A percentile compares a stretch with the other conserved stretches of the same genome.
Conservation (phyloP, 176 grass and related monocot genomes). For the Musa schizocarpa region DNA sequence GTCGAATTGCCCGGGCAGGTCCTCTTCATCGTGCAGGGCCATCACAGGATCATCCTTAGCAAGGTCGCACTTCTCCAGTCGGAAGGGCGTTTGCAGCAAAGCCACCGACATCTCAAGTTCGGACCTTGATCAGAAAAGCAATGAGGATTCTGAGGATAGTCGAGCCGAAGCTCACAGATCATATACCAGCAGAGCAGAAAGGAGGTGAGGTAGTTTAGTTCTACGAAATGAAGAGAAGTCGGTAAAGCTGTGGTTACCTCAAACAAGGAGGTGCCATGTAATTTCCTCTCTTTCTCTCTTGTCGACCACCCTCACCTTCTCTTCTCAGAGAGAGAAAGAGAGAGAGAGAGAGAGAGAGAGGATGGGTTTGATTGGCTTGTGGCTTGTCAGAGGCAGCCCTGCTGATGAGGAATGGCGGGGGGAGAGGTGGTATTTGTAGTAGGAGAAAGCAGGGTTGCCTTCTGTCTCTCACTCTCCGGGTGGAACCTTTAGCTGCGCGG, state of each 20-base stretch:
- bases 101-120: conserved; percentile 42
- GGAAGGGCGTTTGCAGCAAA: conserved; percentile 26
- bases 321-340: too few relatives aligned
- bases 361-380: too few relatives aligned
- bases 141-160: too few relatives aligned
- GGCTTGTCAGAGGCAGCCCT: not conserved
- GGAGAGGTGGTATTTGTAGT: conserved; percentile 39
- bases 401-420: conserved; percentile 7
- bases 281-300: not conserved
- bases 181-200: too few relatives aligned
- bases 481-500: not conserved
- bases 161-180: too few relatives aligned
- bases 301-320: not conserved
- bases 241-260: too few relatives aligned
- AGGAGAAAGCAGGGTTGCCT: conserved; percentile 10
- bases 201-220: too few relatives aligned
- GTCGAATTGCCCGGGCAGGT: conserved; percentile 30
- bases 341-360: too few relatives aligned
- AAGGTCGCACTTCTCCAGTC: not conserved
- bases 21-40: conserved; percentile 8
- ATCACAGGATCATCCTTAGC: not conserved
- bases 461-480: not conserved
- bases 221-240: too few relatives aligned
- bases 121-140: too few relatives aligned
- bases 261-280: too few relatives aligned